Conservation (phyloP, 2,329 filamentous ascomycete species). For the Reticulascus tulasneorum region DNA sequence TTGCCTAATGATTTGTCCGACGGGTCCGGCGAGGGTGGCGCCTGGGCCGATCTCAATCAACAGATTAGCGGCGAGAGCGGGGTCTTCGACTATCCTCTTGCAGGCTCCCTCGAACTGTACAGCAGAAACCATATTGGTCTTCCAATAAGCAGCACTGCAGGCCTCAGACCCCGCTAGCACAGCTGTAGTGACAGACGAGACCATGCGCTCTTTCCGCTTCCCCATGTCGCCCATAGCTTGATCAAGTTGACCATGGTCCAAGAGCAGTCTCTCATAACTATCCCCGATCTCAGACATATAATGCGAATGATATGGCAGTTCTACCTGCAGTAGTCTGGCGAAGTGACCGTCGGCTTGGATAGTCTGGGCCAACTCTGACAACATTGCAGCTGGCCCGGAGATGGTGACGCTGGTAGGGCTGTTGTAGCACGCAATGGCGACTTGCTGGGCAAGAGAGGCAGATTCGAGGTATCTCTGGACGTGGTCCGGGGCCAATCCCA, state of each 20-base stretch:
- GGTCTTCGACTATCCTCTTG: not conserved
- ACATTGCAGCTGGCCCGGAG: not conserved
- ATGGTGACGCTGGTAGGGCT: constrained; percentile 5
- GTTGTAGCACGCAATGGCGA: constrained; percentile 4
- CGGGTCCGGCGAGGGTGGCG: constrained; percentile 23
- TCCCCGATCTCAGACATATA: constrained; percentile 2
- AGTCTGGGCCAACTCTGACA: not conserved
- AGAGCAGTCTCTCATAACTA: no score
- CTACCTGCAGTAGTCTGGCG: constrained; percentile 16
- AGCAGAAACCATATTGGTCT: constrained; percentile 1
- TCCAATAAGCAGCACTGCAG: not conserved
- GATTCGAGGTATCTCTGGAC: no score
- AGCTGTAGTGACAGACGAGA: constrained; percentile 11
- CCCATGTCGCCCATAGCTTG: no score
- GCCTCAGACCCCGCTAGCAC: not conserved
- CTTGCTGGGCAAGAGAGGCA: no score
- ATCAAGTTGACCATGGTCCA: no score
- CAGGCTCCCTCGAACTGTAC: constrained; percentile 1
- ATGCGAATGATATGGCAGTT: constrained; percentile 11
- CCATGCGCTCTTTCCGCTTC: no score
- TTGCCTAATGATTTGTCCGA: constrained; percentile 20
- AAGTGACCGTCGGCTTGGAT: constrained; percentile 11
- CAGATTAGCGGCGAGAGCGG: constrained; percentile 11
- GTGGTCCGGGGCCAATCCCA: not conserved
- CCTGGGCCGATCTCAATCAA: constrained; percentile 25